Conservation (phyloP, 441 rosid genomes). For the Isatis lusitanica region DNA sequence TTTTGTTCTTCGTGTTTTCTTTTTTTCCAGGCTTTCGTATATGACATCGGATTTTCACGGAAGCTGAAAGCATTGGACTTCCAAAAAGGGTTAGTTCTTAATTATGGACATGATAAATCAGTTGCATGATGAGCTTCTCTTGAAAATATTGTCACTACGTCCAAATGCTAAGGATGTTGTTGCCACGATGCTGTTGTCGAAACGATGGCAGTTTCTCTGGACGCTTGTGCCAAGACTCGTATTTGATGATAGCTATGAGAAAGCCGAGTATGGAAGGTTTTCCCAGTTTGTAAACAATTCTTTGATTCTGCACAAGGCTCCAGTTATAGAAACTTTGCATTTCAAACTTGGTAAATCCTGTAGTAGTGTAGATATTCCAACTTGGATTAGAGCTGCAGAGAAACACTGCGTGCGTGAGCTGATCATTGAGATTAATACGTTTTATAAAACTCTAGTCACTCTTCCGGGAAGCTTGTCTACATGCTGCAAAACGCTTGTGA, state of each 20-base stretch:
- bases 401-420: neutral
- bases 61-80: neutral
- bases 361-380: neutral
- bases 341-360: neutral
- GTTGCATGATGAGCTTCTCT: neutral
- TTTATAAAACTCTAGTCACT: neutral
- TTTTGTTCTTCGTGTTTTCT: neutral
- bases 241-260: neutral
- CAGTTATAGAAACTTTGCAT: neutral
- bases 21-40: neutral
- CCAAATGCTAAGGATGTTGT: neutral
- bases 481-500: neutral
- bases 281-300: neutral
- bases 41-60: neutral
- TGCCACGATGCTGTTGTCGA: slow-evolving; percentile 12
- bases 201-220: slow-evolving; percentile 6
- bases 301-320: neutral
- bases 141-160: slow-evolving; percentile 5
- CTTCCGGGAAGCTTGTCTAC: neutral
- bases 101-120: neutral
- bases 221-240: neutral
- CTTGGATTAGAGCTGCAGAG: neutral
- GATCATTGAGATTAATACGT: neutral
- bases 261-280: neutral
- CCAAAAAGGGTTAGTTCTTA: neutral